Evolutionary conservation across 768 basidiomycete genomes (phyloP), one percentile per base, ranked within the genome.

Genomic region (Dioszegia hungarica): DNA sequence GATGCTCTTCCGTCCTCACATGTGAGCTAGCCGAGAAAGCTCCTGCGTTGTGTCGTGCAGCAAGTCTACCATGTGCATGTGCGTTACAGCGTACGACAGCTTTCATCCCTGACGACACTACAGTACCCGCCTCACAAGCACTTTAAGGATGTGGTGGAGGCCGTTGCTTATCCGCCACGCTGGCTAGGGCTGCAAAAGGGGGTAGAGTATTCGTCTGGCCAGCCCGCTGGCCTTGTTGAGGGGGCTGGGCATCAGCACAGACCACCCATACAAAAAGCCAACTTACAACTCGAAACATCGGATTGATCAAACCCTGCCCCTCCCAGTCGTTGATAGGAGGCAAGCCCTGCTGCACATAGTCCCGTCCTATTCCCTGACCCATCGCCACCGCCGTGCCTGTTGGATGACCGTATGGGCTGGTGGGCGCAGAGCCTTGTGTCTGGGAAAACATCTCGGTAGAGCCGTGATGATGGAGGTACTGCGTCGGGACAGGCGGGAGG

Each of bases 121-220:
- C n/a, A n/a, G n/a, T n/a, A n/a, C n/a, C n/a, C n/a, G n/a, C n/a
- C n/a, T n/a, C n/a, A n/a, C n/a, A n/a, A n/a, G n/a, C n/a, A 31
- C 12, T 15, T 37, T 49, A 22, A 12, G 28, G 27, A 38, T 51
- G 39, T 14, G 46, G 28, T 15, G 38, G 41, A 3, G 49, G 38
- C 19, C 50, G 57, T 29, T 34, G 49, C n/a, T 56, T 56, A 57
- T 70, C 76, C 1, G 76, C 76, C 1, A 77, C 67, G 15, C 69
- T 67, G 1, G 76, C 76, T 34, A 77, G 70, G 2, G 67, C 74
- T 17, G 72, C 68, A 60, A 77, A 77, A 4, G 76, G 75, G 0
- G 76, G 76, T 12, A 77, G 62, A 1, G 73, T 72, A 12, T 68
- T 66, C 24, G 36, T 49, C 20, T 53, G 31, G 15, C 44, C 20